Evolutionary conservation across 192 early-diverging fungal species (phyloP), one percentile per base, ranked within the genome.

Genomic region (Coemansia sp.): DNA sequence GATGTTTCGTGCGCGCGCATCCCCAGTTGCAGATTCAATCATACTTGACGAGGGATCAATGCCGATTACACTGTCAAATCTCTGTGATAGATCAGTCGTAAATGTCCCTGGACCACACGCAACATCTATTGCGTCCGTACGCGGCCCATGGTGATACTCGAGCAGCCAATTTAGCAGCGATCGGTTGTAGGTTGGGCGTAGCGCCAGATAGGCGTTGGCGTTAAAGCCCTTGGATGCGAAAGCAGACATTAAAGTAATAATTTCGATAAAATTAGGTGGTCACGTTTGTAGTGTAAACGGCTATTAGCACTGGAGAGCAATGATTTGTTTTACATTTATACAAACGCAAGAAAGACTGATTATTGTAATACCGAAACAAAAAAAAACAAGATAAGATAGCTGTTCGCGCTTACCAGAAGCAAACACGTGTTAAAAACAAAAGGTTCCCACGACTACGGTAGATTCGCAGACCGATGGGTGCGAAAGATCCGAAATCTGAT

Each of bases 51-150:
- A 72, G 6, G 59, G 55, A 30, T 72, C 70, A 30, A 66, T 14
- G 8, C 70, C 70, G 21, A 57, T 30, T 10, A 72, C 63, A 10
- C 38, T 40, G 33, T 57, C 55, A 25, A 67, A 74, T 24, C 39
- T 7, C 9, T 24, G 19, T 14, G 61, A 43, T 34, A 74, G 30
- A 33, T 62, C 53, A 9, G 55, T 24, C 13, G 64, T 67, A 38
- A 74, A 62, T 9, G 59, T 66, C 4, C 71, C 71, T 22, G 71
- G 64, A 15, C 71, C 71, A 21, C 64, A 63, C 12, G 71, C 71
- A 52, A 74, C 30, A 34, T 74, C 71, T 25, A 48, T 53, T 40
- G 60, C 60, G 6, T 24, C 11, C 22, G 25, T 18, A 8, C 30
- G 23, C 22, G n/a, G n/a, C 18, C 71, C 65, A 17, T n/a, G 17